Evolutionary conservation across 345 rosid species (phyloP).

Genomic region (Brassica rapa): DNA sequence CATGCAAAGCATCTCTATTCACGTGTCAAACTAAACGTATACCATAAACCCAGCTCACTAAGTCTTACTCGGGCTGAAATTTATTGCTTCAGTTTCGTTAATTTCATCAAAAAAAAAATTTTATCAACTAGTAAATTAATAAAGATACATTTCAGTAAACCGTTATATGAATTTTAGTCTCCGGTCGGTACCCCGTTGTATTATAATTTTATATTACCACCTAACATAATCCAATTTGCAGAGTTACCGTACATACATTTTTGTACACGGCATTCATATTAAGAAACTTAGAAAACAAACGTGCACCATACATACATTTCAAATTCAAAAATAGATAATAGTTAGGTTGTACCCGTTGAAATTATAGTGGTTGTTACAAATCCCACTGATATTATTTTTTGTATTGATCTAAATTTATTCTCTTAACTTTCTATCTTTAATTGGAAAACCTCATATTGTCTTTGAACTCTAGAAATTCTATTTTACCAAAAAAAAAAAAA

Average conservation of each 20-base stretch:
- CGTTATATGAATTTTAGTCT: background rate
- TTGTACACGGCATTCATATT: background rate
- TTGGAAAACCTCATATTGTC: background rate
- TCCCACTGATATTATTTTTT: background rate
- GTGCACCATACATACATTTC: background rate
- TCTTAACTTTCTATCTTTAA: background rate
- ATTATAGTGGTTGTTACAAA: too few relatives aligned
- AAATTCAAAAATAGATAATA: background rate
- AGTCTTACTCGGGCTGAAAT: background rate
- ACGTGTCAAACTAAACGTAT: conserved; percentile 37
- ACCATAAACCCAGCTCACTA: conserved; percentile 12
- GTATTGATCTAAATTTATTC: background rate
- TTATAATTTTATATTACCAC: conserved; percentile 1
- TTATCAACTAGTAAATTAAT: conserved; percentile 2
- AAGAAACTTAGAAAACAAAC: background rate
- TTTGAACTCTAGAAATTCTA: background rate
- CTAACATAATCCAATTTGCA: background rate
- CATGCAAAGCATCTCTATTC: conserved; percentile 37
- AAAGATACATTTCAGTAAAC: background rate
- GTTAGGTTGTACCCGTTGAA: background rate
- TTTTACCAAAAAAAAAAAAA: too few relatives aligned
- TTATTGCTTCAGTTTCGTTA: background rate
- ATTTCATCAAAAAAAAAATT: background rate
- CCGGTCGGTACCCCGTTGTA: background rate
- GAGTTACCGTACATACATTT: background rate